phyloP scores from a whole-genome alignment of 495 filamentous ascomycete genomes.

The Aspergillus saccharolyticus region DNA sequence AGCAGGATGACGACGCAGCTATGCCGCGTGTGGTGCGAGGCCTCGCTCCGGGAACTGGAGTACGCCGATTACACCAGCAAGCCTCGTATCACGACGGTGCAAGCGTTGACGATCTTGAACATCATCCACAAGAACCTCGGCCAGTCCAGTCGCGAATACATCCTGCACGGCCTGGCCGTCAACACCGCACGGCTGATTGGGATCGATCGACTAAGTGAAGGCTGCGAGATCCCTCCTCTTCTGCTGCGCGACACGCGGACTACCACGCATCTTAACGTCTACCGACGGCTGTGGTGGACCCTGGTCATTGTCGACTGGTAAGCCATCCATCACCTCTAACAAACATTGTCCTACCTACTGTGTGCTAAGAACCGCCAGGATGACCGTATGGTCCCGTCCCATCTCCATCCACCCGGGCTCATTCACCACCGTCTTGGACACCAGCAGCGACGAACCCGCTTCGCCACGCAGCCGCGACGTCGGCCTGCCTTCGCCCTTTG shows the following conservation, averaged over 20 bases:
- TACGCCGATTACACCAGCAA: background rate
- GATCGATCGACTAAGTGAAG: slow-evolving; percentile 1
- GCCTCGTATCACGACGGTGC: background rate
- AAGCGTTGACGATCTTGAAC: background rate
- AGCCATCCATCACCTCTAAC: no score
- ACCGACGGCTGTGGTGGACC: slow-evolving; percentile 6
- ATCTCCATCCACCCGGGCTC: slow-evolving; percentile 1
- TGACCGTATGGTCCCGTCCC: background rate
- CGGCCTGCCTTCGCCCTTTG: background rate
- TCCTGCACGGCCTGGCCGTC: slow-evolving; percentile 1
- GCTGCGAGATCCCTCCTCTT: background rate
- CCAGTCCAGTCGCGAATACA: background rate
- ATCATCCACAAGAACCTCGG: slow-evolving; percentile 2
- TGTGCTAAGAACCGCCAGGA: background rate
- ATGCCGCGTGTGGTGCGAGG: slow-evolving; percentile 1
- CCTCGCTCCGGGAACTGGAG: background rate
- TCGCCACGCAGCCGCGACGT: background rate
- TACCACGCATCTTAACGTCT: background rate
- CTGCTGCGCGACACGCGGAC: background rate
- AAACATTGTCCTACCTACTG: background rate
- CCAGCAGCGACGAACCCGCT: background rate
- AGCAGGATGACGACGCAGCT: background rate
- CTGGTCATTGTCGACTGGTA: slow-evolving; percentile 5
- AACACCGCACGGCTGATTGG: slow-evolving; percentile 1
- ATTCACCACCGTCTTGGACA: background rate